These are phyloP conservation scores for Batkoa obscura DNA, from an alignment of 371 early-diverging fungal genomes.

Conservation along the genomic window DNA sequence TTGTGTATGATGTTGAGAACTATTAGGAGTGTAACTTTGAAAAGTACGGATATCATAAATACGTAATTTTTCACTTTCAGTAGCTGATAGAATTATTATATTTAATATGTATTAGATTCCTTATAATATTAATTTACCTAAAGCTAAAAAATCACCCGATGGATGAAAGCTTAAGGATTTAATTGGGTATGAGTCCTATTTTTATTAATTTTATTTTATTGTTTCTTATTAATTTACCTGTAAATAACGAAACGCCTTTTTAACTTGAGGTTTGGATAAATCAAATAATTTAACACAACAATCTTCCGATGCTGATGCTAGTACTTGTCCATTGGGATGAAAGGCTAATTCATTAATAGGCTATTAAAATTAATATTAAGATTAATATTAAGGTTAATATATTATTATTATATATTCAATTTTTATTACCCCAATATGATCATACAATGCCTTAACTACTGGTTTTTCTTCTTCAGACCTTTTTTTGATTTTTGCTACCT, in stretches of 20 bases:
- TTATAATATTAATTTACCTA: slow-evolving; percentile 12
- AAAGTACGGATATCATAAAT: slow-evolving; percentile 69
- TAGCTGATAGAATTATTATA: slow-evolving; percentile 19
- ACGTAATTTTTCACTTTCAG: slow-evolving; percentile 54
- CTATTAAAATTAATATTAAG: slow-evolving; percentile 6
- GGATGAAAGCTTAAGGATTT: slow-evolving; percentile 68
- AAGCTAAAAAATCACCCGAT: slow-evolving; percentile 55
- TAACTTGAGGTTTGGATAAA: slow-evolving; percentile 53
- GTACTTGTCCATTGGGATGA: slow-evolving; percentile 78
- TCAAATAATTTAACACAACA: slow-evolving; percentile 73
- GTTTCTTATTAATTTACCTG: slow-evolving; percentile 11
- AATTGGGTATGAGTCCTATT: slow-evolving; percentile 40
- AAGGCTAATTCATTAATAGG: slow-evolving; percentile 72
- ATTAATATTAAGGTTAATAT: too few species aligned
- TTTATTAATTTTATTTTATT: too few species aligned
- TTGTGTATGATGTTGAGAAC: slow-evolving; percentile 23
- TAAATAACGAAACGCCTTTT: slow-evolving; percentile 69
- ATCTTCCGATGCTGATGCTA: slow-evolving; percentile 79
- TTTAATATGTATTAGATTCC: neutral
- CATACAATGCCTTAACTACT: slow-evolving; percentile 72
- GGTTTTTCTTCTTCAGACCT: slow-evolving; percentile 40
- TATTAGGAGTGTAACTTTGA: slow-evolving; percentile 42
- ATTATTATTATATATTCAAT: neutral
- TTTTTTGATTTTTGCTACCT: slow-evolving; percentile 52
- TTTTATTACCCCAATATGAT: slow-evolving; percentile 38